Conservation (phyloP, 495 filamentous ascomycete genomes). For the Pyrenula massariospora region DNA sequence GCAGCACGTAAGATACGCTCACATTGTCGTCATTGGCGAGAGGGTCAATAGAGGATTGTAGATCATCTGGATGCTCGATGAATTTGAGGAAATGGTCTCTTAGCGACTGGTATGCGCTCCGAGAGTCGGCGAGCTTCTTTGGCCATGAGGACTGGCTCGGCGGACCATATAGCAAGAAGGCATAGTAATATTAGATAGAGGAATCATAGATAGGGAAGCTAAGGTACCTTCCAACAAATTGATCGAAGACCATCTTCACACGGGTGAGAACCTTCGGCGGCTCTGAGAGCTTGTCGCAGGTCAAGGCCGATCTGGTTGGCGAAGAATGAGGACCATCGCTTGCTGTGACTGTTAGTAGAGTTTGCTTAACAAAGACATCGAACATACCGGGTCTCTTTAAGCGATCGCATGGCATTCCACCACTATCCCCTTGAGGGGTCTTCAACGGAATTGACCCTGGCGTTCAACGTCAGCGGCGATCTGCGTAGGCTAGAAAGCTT, state of each 20-base stretch:
- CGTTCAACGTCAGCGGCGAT: not conserved
- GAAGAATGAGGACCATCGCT: constrained; percentile 57
- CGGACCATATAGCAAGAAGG: constrained; percentile 68
- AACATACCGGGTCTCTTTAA: constrained; percentile 49
- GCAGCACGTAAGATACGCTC: constrained; percentile 17
- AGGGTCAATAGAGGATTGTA: constrained; percentile 68
- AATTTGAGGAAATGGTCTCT: constrained; percentile 64
- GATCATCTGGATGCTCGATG: constrained; percentile 70
- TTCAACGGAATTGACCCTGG: not conserved
- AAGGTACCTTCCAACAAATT: constrained; percentile 81
- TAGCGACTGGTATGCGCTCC: constrained; percentile 60
- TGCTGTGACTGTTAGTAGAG: constrained; percentile 17
- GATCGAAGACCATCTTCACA: constrained; percentile 69
- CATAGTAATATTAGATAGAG: constrained; percentile 30
- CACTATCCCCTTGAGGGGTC: not conserved
- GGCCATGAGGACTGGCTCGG: constrained; percentile 59
- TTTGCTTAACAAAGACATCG: not conserved
- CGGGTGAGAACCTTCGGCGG: constrained; percentile 40
- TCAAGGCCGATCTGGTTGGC: constrained; percentile 47
- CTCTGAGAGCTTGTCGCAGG: constrained; percentile 52
- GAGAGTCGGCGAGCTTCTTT: constrained; percentile 49
- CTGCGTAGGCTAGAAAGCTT: no score
- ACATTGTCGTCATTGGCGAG: constrained; percentile 78
- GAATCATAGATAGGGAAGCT: not conserved
- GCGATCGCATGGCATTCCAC: constrained; percentile 41